Conservation (phyloP, 2,329 filamentous ascomycete species). For the Arthrobotrys sinensis region DNA sequence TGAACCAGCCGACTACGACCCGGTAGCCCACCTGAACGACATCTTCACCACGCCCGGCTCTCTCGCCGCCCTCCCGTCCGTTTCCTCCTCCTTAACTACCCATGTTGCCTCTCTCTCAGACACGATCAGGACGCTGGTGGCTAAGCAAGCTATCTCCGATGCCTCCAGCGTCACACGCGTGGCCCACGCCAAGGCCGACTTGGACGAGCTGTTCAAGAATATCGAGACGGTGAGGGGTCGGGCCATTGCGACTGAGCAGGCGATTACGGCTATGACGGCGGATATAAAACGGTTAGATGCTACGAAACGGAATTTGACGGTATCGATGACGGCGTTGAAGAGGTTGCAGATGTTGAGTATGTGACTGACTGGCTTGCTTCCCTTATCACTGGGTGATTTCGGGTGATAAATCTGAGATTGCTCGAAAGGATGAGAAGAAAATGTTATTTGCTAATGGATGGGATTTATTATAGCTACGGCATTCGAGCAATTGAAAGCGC, state of each 20-base stretch:
- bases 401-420: background rate
- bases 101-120: constrained; percentile 87
- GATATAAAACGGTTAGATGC: constrained; percentile 98
- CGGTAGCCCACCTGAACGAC: constrained; percentile 90
- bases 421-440: background rate
- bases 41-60: constrained; percentile 93
- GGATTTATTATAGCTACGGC: constrained; percentile 75
- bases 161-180: constrained; percentile 91
- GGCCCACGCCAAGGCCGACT: constrained; percentile 88
- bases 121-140: constrained; percentile 81
- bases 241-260: constrained; percentile 91
- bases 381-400: background rate
- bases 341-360: constrained; percentile 91
- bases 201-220: constrained; percentile 90
- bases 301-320: constrained; percentile 94
- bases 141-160: constrained; percentile 85
- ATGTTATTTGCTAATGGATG: constrained; percentile 2
- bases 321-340: constrained; percentile 98
- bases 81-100: constrained; percentile 79
- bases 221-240: constrained; percentile 93
- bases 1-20: constrained; percentile 83
- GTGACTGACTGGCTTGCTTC: constrained; percentile 2
- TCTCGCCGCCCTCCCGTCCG: constrained; percentile 81
- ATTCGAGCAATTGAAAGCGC: constrained; percentile 91
- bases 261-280: constrained; percentile 98